phyloP scores from a whole-genome alignment of 192 early-diverging fungal species.

The Coemansia sp. region DNA sequence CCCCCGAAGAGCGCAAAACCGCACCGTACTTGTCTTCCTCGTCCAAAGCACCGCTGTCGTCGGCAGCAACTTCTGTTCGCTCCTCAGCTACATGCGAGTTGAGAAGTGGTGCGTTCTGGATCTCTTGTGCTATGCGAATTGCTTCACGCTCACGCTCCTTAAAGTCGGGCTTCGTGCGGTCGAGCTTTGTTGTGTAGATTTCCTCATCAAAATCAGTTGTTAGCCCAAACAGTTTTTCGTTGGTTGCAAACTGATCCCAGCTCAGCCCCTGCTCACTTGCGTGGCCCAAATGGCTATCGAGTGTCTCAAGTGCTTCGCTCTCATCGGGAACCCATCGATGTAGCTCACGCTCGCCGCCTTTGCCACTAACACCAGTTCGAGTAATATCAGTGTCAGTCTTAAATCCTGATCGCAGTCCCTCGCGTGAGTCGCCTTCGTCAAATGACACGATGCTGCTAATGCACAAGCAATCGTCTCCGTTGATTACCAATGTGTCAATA shows the following conservation, averaged over 20 bases:
- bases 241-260: conserved; percentile 98
- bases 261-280: conserved; percentile 11
- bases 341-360: conserved; percentile 76
- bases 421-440: conserved; percentile 12
- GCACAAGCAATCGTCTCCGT: conserved; percentile 38
- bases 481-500: conserved; percentile 41
- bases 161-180: conserved; percentile 79
- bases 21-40: conserved; percentile 91
- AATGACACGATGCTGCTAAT: conserved; percentile 37
- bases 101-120: conserved; percentile 68
- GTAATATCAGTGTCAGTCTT: conserved; percentile 91
- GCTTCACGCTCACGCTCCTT: conserved; percentile 88
- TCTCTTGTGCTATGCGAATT: conserved; percentile 84
- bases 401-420: conserved; percentile 53
- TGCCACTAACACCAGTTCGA: conserved; percentile 51
- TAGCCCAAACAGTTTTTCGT: conserved; percentile 92
- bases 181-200: conserved; percentile 92
- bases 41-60: conserved; percentile 68
- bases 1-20: conserved; percentile 65
- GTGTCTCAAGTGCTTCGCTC: conserved; percentile 24
- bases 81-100: conserved; percentile 93
- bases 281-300: conserved; percentile 28
- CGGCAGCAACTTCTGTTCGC: conserved; percentile 63
- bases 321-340: conserved; percentile 83
- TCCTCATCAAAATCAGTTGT: conserved; percentile 95